phyloP scores from a whole-genome alignment of 306 rosid genomes.

The Styphnolobium japonicum region DNA sequence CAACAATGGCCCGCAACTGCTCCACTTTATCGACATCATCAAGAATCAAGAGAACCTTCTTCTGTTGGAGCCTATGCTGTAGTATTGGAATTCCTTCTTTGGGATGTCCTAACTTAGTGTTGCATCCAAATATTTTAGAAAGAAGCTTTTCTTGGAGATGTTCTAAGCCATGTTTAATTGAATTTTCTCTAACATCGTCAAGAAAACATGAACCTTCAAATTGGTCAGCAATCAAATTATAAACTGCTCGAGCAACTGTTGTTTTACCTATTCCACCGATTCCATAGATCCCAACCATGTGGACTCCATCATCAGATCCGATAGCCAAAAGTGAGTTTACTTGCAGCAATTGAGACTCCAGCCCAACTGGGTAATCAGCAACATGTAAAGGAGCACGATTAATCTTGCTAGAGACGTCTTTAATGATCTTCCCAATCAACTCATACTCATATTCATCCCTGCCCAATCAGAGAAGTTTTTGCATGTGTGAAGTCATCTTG shows the following conservation, averaged over 20 bases:
- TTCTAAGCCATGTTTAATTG: neutral
- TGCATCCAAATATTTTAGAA: neutral
- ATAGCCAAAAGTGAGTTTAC: too few relatives aligned
- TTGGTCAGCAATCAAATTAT: neutral
- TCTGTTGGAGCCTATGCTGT: neutral
- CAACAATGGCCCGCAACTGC: neutral
- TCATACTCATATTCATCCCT: too few relatives aligned
- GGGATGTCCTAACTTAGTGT: neutral
- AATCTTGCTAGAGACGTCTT: neutral
- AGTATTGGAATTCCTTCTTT: neutral
- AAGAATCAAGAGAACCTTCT: constrained; percentile 3
- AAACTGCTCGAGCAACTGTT: neutral
- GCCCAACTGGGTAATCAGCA: neutral
- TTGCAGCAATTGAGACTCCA: too few relatives aligned
- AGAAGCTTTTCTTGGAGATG: constrained; percentile 4
- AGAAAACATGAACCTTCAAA: neutral
- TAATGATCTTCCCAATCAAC: neutral
- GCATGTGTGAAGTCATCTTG: neutral
- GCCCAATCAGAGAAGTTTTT: neutral
- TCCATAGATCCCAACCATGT: constrained; percentile 2
- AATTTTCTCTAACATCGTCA: neutral
- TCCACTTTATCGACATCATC: neutral
- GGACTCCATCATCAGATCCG: too few relatives aligned
- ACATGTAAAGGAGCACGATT: neutral
- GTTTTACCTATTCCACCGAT: neutral